A percentile compares a stretch with the other conserved stretches of the same genome.
These are phyloP conservation scores for Monilinia fructicola DNA, from an alignment of 2,329 filamentous ascomycete genomes.

Conservation along the genomic window DNA sequence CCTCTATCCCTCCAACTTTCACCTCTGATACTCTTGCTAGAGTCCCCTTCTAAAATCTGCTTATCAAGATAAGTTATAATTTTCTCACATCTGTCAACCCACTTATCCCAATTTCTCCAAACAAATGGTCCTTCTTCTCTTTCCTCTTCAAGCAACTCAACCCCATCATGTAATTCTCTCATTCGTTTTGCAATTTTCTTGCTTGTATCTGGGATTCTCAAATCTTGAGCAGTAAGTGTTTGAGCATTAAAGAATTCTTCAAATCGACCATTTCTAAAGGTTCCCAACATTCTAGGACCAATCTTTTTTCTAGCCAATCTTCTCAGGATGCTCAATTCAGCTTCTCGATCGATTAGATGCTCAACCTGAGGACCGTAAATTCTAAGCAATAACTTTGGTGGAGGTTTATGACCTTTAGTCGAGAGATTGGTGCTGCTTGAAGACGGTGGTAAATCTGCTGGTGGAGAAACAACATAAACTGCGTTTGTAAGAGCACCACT, in stretches of 20 bases:
- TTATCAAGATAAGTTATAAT: conserved; percentile 54
- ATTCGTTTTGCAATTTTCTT: conserved; percentile 96
- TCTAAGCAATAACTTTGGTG: conserved; percentile 74
- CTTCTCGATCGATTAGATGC: conserved; percentile 90
- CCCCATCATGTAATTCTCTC: conserved; percentile 91
- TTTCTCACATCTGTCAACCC: conserved; percentile 57
- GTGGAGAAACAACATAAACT: conserved; percentile 90
- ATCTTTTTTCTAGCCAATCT: conserved; percentile 90
- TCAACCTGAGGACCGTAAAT: conserved; percentile 95
- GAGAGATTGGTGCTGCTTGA: conserved; percentile 40
- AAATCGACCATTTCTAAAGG: conserved; percentile 91
- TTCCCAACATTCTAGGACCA: conserved; percentile 84
- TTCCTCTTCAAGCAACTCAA: conserved; percentile 80
- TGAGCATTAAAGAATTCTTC: conserved; percentile 90
- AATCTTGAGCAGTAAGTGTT: conserved; percentile 71
- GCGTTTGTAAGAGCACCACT: conserved; percentile 95
- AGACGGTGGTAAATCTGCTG: conserved; percentile 54
- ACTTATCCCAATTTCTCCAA: conserved; percentile 86
- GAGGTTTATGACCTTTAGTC: conserved; percentile 33
- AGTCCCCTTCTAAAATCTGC: conserved; percentile 49
- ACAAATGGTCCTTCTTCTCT: conserved; percentile 76
- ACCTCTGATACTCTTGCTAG: conserved; percentile 37
- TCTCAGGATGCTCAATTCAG: conserved; percentile 81
- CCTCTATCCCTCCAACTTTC: conserved; percentile 68
- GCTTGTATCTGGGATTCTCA: conserved; percentile 79